phyloP scores from a whole-genome alignment of 495 filamentous ascomycete species.

The Baudoinia panamericana region DNA sequence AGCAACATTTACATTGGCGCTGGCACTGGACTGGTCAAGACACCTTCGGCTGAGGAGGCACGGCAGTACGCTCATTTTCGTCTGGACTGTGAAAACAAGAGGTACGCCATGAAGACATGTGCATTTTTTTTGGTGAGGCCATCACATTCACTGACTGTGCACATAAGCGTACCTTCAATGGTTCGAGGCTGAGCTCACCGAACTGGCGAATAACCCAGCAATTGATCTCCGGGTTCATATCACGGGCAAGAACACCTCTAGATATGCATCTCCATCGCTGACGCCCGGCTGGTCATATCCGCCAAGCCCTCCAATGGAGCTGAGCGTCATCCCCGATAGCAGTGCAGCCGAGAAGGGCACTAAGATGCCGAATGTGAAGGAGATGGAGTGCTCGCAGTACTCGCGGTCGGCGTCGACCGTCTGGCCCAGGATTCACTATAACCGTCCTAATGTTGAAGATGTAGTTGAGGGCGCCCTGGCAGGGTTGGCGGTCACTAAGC shows the following conservation, averaged over 20 bases:
- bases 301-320: no score
- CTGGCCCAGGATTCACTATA: no score
- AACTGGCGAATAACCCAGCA: background rate
- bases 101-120: background rate
- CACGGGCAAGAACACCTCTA: no score
- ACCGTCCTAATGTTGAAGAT: no score
- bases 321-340: no score
- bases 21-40: background rate
- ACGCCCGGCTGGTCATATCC: no score
- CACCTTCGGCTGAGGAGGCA: background rate
- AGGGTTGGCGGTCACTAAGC: no score
- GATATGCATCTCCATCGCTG: no score
- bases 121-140: no score
- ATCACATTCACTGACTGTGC: no score
- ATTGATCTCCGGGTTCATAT: background rate
- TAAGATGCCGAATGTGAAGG: background rate
- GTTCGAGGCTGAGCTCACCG: constrained; percentile 1
- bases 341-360: background rate
- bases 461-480: no score
- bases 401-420: background rate
- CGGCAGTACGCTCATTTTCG: background rate
- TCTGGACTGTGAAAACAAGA: background rate
- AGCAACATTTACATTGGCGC: background rate
- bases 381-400: background rate
- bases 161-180: background rate